Base-by-base conservation (phyloP, 345 rosid genomes). In the Salix suchowensis region DNA sequence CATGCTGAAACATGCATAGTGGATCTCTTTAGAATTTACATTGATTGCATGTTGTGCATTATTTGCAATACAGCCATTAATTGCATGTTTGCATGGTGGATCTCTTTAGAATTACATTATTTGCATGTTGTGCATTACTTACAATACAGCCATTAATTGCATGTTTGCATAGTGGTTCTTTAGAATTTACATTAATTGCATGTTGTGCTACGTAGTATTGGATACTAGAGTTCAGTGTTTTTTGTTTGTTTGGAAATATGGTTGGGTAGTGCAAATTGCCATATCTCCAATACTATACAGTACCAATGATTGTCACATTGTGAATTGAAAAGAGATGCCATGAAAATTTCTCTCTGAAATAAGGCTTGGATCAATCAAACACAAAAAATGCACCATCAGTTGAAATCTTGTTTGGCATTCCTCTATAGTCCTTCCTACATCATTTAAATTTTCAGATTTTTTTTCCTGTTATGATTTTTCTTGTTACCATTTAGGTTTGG, bases 401-500 rank as follows among this genome's bases (percentile, higher is more conserved):
- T 55, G 26, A 9, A 9, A 55, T 55, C 62, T 21, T 18, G 11
- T 19, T 6, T 15, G 42, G n/a, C 52, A 28, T 64, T 64, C 1
- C 36, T 64, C 37, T 4, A 14, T 28, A 9, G 64, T 46, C 67
- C 30, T 64, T 15, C 34, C 2, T 28, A 30, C 8, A 1, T 64
- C 8, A 1, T 64, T 30, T 12, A 64, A 14, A 28, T 32, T 64
- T 26, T 32, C 18, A 28, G n/a, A 28, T 14, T 71, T 7, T 7
- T 23, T 7, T 26, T 12, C 2, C 7, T 8, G 12, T 2, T 46
- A 36, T 40, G 8, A 1, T 48, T 14, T 40, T 26, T 74, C 60
- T 16, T 70, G 65, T 34, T 71, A 54, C 67, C 55, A 44, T 76
- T 70, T 54, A 96, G 99, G 99, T 96, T 92, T 75, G 98, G 92